Evolutionary conservation across 2,329 filamentous ascomycete species (phyloP), one percentile per base, ranked within the genome.

Genomic region (Mycogone perniciosa): DNA sequence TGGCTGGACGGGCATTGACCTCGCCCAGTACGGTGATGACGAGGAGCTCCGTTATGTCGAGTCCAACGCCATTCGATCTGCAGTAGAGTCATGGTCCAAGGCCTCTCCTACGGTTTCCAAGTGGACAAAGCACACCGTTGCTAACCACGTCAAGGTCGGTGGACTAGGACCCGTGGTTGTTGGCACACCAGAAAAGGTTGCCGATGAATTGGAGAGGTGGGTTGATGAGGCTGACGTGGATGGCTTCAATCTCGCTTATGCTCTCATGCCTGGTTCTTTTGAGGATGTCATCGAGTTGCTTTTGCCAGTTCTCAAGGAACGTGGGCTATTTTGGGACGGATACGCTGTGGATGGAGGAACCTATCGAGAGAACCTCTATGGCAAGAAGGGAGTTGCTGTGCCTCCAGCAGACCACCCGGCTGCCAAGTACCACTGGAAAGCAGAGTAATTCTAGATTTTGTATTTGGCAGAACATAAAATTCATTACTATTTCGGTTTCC

Each of bases 1-100:
- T 2, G 82, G 82, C 0, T 85, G 81, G 81, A 84, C 82, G 0
- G 82, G 82, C 0, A 82, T 85, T 43, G 80, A 86, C 60, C 67
- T 86, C 27, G 70, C 74, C 6, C 68, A 75, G 40, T 85, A 84
- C 56, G 76, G 69, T 0, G 81, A 85, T 29, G 81, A 85, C 39
- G 76, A 85, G 59, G 82, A 86, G 61, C 66, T 86, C 46, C 67
- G 80, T 9, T 70, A 79, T 49, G 79, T 84, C n/a, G 75, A 82
- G 62, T 77, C 76, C 53, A 80, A 84, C 61, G 81, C 80, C 0
- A 81, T 83, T 46, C 68, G 73, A n/a, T 76, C 71, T 0, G 74
- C 75, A 1, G 74, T 75, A 0, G 70, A 75, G 41, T 65, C 66
- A 2, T 77, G 74, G 73, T 74, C 74, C 2, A 73, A 63, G 51